Percentiles rank a stretch among this genome's conserved stretches.
These are phyloP conservation scores for Microdochium paspali DNA, from an alignment of 2,329 filamentous ascomycete genomes.

Conservation along the genomic window DNA sequence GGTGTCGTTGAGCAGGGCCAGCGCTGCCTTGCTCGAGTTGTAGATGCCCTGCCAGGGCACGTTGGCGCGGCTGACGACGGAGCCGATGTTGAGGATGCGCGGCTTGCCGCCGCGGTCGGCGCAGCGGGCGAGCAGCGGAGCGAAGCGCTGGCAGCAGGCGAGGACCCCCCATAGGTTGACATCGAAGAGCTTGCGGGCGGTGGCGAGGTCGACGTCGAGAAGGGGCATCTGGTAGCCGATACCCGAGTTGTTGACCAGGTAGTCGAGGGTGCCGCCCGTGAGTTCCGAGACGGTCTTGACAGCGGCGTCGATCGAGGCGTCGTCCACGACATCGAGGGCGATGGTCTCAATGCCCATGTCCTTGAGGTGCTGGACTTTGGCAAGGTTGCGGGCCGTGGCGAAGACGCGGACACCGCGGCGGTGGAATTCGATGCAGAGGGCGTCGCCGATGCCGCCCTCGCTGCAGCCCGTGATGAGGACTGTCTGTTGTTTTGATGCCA, in stretches of 20 bases:
- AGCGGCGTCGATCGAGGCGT: constrained; percentile 19
- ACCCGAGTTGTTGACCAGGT: constrained; percentile 34
- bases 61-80: constrained; percentile 18
- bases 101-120: constrained; percentile 8
- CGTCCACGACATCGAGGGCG: constrained; percentile 28
- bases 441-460: constrained; percentile 28
- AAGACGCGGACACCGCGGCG: constrained; percentile 25
- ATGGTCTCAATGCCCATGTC: constrained; percentile 25
- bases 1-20: constrained; percentile 26
- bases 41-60: constrained; percentile 28
- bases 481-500: constrained; percentile 3
- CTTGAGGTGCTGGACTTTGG: constrained; percentile 20
- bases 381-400: constrained; percentile 25
- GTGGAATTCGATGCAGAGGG: constrained; percentile 28
- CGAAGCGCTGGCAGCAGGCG: constrained; percentile 26
- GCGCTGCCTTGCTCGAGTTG: constrained; percentile 31
- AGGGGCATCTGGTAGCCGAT: constrained; percentile 19
- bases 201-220: constrained; percentile 19
- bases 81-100: constrained; percentile 30
- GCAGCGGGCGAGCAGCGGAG: constrained; percentile 22
- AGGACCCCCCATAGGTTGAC: constrained; percentile 28
- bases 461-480: constrained; percentile 29
- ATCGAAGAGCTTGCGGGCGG: constrained; percentile 10
- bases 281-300: constrained; percentile 19
- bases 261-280: constrained; percentile 27